Base-by-base conservation (phyloP, 106 monocot species). In the Dendrobium catenatum region DNA sequence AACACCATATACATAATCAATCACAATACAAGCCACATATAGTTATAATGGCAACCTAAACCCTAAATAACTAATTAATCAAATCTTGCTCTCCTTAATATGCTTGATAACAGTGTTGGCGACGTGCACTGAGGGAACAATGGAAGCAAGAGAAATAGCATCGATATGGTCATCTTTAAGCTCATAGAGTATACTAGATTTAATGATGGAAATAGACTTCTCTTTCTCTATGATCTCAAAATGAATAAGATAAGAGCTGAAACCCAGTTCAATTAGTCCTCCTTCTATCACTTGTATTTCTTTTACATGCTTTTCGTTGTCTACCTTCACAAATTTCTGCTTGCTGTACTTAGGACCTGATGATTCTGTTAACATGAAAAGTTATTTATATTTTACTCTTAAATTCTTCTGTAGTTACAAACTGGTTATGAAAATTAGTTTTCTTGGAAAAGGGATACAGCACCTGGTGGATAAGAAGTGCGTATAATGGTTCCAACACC, bases 271-370 rank as follows among this genome's bases (percentile, higher is more conserved):
- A 16, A 85, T 10, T 24, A 42, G 55, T 29, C 81, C 85, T 68
- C 81, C 85, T 56, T 85, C 85, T 0, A 80, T 22, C 17, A 56
- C 56, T 5, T 2, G 41, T 2, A 74, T 81, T 49, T 78, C 81
- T 77, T 85, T 85, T 29, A 85, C 11, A 1, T 70, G 51, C 1
- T 73, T 58, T 42, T 85, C 81, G 55, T 85, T 29, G 54, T 85
- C 85, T 0, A 85, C 27, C 75, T 56, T 85, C 27, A 81, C 55
- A n/a, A 81, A 85, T 72, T 85, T 81, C 81, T 85, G 81, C 20
- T 78, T 85, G 81, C 81, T 72, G 37, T 24, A 27, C 17, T 67
- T 66, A 9, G 67, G 51, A 9, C 85, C 81, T 4, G 81, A 72
- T 9, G 27, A 29, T 7, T 51, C 80, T 81, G 66, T 19, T 37